Conservation (phyloP, 371 early-diverging fungal genomes). For the Amoeboaphelidium protococcarum region DNA sequence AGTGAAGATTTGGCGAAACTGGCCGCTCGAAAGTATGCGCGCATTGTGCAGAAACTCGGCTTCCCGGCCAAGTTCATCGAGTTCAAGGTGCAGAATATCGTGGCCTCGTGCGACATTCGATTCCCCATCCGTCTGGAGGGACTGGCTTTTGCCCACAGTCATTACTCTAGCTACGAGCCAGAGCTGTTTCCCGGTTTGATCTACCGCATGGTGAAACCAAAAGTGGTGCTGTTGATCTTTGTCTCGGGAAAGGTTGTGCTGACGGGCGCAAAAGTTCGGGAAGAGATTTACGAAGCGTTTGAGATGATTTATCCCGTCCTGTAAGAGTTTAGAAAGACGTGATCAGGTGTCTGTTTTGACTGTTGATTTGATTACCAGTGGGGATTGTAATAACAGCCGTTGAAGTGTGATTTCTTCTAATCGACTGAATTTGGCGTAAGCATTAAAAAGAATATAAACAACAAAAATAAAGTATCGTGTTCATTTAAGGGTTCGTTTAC, state of each 20-base stretch:
- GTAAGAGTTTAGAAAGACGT: slow-evolving; percentile 15
- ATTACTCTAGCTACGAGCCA: slow-evolving; percentile 98
- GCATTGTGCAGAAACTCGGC: slow-evolving; percentile 98
- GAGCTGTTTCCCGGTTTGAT: slow-evolving; percentile 99
- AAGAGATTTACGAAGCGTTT: slow-evolving; percentile 99
- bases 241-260: slow-evolving; percentile 99
- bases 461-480: too few relatives aligned
- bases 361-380: too few relatives aligned
- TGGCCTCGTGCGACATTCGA: slow-evolving; percentile 97
- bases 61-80: slow-evolving; percentile 96
- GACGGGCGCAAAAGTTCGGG: slow-evolving; percentile 98
- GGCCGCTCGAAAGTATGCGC: slow-evolving; percentile 73
- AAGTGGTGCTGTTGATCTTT: slow-evolving; percentile 97
- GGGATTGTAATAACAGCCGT: too few relatives aligned
- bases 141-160: slow-evolving; percentile 89
- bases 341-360: too few relatives aligned
- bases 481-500: too few relatives aligned
- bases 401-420: too few relatives aligned
- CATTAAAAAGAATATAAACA: too few relatives aligned
- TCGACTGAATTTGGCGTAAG: too few relatives aligned
- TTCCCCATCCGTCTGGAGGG: slow-evolving; percentile 99
- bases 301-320: slow-evolving; percentile 97
- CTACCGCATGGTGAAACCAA: slow-evolving; percentile 99
- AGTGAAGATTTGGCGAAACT: slow-evolving; percentile 50
- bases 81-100: slow-evolving; percentile 99